Base-by-base conservation (phyloP, 2,329 filamentous ascomycete species). In the Ophiostoma himal-ulmi region DNA sequence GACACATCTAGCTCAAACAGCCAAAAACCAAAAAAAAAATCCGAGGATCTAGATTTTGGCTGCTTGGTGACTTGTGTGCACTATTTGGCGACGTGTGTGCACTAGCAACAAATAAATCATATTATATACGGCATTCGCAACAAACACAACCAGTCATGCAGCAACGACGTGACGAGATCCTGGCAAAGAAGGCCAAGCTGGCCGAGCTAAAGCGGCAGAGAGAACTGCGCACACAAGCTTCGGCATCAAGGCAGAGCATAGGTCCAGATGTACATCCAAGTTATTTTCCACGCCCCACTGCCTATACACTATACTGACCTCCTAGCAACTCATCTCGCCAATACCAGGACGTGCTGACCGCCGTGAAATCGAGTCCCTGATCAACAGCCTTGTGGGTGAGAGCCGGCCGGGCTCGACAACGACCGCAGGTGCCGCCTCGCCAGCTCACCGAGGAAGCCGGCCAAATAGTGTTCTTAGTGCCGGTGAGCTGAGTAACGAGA, bases 131-230 rank as follows among this genome's bases (percentile, higher is more conserved):
- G 20, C 34, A 30, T 3, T 48, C 11, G 66, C 39, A 26, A n/a
- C 14, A 17, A n/a, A 62, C 52, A 69, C 20, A 22, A 26, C 26
- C 36, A 70, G 82, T 77, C 75, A 90, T 90, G 84, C 88, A 90
- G 82, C 90, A 94, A 85, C 91, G 94, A 76, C 91, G 93, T 83
- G 93, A 97, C 84, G 95, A 99, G 84, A 97, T 99, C 75, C 84
- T 95, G 76, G 94, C 93, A 75, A 99, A 99, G 83, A 94, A 92
- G 84, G 94, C 94, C 73, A 97, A 95, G 84, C 92, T 99, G 76
- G 94, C 92, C 68, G 95, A 98, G 85, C 86, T 99, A 74, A 97
- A 97, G 83, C 88, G 92, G 73, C 93, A 97, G 82, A 88, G 95
- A 76, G 93, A 96, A 79, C 83, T 94, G 75, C 87, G 94, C 74